These are phyloP conservation scores for Boechera stricta DNA, from an alignment of 345 rosid genomes.

Conservation along the genomic window DNA sequence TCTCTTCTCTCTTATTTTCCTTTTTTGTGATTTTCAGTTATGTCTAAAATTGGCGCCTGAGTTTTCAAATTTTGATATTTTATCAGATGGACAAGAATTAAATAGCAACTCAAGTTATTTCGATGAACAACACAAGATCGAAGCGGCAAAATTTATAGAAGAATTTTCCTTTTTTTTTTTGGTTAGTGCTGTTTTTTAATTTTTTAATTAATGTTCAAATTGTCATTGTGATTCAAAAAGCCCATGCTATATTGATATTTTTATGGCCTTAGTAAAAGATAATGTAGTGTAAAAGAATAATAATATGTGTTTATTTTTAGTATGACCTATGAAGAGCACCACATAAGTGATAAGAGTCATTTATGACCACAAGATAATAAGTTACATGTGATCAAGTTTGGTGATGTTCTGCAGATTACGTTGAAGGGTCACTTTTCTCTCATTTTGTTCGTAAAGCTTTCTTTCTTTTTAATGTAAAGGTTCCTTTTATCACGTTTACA, in stretches of 20 bases:
- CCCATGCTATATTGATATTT: conserved; percentile 5
- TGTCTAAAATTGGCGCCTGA: conserved; percentile 41
- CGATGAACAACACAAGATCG: conserved; percentile 30
- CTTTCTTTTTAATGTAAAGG: not conserved
- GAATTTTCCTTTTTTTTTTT: not conserved
- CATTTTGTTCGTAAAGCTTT: not conserved
- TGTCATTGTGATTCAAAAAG: conserved; percentile 12
- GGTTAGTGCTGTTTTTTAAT: conserved; percentile 29
- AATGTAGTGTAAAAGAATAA: too few relatives aligned
- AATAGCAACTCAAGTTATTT: conserved; percentile 25
- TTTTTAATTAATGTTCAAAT: not conserved
- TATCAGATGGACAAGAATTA: not conserved
- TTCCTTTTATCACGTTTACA: not conserved
- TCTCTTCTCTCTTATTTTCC: conserved; percentile 6
- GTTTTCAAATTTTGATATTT: conserved; percentile 12
- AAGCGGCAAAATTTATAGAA: conserved; percentile 30
- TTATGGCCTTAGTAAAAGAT: not conserved
- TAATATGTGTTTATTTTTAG: not conserved
- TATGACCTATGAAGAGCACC: conserved; percentile 33
- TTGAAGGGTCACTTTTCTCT: not conserved
- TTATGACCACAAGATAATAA: conserved; percentile 32
- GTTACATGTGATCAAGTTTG: conserved; percentile 24
- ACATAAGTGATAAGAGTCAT: not conserved
- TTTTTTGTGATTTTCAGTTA: conserved; percentile 33
- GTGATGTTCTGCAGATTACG: conserved; percentile 17